phyloP scores from a whole-genome alignment of 2,329 filamentous ascomycete species.

The Onygenales sp. region DNA sequence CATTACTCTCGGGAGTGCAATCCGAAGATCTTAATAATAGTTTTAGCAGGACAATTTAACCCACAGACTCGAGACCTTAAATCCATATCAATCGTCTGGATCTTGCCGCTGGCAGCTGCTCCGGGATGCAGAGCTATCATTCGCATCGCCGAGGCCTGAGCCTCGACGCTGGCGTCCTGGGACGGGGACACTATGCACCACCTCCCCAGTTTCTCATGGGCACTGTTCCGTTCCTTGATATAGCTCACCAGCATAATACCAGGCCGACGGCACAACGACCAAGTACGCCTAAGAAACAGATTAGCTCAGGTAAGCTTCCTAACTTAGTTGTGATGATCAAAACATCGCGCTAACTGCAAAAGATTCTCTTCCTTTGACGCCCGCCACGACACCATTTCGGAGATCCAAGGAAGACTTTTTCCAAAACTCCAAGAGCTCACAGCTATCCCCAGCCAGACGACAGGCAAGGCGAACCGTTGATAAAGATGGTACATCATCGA shows the following conservation, averaged over 20 bases:
- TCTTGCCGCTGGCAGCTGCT: constrained; percentile 4
- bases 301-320: constrained; percentile 46
- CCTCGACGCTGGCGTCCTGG: constrained; percentile 50
- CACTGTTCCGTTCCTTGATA: constrained; percentile 30
- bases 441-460: constrained; percentile 30
- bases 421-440: constrained; percentile 29
- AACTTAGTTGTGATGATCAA: neutral
- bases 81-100: neutral
- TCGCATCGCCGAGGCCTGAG: constrained; percentile 76
- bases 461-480: constrained; percentile 20
- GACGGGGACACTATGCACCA: constrained; percentile 4
- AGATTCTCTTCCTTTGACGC: constrained; percentile 49
- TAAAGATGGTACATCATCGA: constrained; percentile 26
- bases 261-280: constrained; percentile 39
- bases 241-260: neutral
- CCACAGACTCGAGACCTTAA: neutral
- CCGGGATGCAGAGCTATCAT: constrained; percentile 42
- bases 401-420: constrained; percentile 25
- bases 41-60: neutral
- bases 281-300: constrained; percentile 54
- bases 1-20: neutral
- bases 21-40: neutral
- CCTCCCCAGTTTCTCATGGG: constrained; percentile 32
- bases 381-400: constrained; percentile 52
- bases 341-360: neutral